phyloP scores from a whole-genome alignment of 768 basidiomycete genomes.

The Boletus pseudo-olivaceus region DNA sequence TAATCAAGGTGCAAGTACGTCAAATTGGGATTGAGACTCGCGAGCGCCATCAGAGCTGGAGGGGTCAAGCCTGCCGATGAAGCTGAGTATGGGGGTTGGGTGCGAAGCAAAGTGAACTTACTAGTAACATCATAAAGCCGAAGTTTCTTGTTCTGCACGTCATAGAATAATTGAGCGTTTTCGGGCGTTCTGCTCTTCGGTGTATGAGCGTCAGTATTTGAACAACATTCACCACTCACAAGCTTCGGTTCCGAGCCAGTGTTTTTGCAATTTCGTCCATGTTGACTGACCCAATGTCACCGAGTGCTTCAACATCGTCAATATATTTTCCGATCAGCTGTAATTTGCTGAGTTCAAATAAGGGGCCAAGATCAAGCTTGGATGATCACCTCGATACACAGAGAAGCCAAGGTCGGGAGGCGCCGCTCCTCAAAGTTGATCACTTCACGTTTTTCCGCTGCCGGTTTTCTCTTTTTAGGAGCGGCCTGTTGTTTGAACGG shows the following conservation, averaged over 20 bases:
- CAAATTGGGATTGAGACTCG: conserved; percentile 81
- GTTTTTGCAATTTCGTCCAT: conserved; percentile 82
- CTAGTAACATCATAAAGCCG: conserved; percentile 88
- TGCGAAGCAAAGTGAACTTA: conserved; percentile 37
- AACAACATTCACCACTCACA: conserved; percentile 50
- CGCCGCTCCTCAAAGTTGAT: conserved; percentile 66
- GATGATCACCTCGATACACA: conserved; percentile 70
- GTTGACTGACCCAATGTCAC: conserved; percentile 83
- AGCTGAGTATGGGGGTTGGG: not conserved
- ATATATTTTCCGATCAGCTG: conserved; percentile 85
- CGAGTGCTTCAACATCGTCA: conserved; percentile 83
- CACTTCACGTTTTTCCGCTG: conserved; percentile 65
- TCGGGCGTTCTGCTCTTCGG: conserved; percentile 55
- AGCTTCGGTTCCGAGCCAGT: conserved; percentile 71
- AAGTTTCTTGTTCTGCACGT: conserved; percentile 59
- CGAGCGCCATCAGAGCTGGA: conserved; percentile 64
- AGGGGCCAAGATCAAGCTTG: not conserved
- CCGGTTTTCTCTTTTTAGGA: conserved; percentile 59
- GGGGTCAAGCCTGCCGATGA: conserved; percentile 59
- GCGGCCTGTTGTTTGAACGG: conserved; percentile 79
- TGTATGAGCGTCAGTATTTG: not conserved
- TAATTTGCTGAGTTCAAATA: not conserved
- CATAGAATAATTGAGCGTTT: conserved; percentile 85
- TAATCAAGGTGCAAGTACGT: conserved; percentile 75
- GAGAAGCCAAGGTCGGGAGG: conserved; percentile 65